These are phyloP conservation scores for Austroboletus rostrupii DNA, from an alignment of 1,284 basidiomycete genomes.

Conservation along the genomic window DNA sequence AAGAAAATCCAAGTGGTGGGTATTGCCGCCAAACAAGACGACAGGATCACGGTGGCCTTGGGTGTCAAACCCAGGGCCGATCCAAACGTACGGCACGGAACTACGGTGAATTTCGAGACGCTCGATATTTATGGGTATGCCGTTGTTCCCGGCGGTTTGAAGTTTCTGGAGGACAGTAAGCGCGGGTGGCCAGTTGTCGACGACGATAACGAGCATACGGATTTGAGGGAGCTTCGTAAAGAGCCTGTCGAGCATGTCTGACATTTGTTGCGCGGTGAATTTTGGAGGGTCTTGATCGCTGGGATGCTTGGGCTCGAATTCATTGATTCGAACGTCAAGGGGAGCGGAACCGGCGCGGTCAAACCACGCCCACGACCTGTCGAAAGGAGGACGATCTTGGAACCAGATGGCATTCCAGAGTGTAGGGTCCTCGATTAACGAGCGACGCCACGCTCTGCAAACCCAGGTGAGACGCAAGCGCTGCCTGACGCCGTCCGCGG, in stretches of 20 bases:
- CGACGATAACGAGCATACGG: conserved; percentile 51
- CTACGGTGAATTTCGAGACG: conserved; percentile 58
- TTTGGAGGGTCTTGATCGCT: conserved; percentile 21
- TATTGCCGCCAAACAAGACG: conserved; percentile 45
- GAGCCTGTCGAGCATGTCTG: conserved; percentile 41
- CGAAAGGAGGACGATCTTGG: conserved; percentile 43
- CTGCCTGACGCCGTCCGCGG: conserved; percentile 32
- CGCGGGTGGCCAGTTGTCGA: conserved; percentile 49
- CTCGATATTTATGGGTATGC: conserved; percentile 40
- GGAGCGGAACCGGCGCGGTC: conserved; percentile 48
- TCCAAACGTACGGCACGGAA: conserved; percentile 42
- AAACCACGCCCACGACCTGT: conserved; percentile 50
- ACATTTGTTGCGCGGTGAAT: conserved; percentile 43
- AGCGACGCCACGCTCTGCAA: conserved; percentile 51
- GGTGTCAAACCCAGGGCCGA: conserved; percentile 36
- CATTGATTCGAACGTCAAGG: conserved; percentile 55
- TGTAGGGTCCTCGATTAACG: conserved; percentile 45
- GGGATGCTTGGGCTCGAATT: conserved; percentile 26
- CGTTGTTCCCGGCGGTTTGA: conserved; percentile 30
- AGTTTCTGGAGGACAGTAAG: conserved; percentile 48
- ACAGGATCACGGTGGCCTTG: conserved; percentile 30
- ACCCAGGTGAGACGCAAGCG: conserved; percentile 54
- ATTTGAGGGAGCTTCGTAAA: conserved; percentile 48
- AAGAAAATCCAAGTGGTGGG: conserved; percentile 43
- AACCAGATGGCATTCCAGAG: conserved; percentile 63